These are phyloP conservation scores for Microdochium paspali DNA, from an alignment of 2,329 filamentous ascomycete species.

Conservation along the genomic window DNA sequence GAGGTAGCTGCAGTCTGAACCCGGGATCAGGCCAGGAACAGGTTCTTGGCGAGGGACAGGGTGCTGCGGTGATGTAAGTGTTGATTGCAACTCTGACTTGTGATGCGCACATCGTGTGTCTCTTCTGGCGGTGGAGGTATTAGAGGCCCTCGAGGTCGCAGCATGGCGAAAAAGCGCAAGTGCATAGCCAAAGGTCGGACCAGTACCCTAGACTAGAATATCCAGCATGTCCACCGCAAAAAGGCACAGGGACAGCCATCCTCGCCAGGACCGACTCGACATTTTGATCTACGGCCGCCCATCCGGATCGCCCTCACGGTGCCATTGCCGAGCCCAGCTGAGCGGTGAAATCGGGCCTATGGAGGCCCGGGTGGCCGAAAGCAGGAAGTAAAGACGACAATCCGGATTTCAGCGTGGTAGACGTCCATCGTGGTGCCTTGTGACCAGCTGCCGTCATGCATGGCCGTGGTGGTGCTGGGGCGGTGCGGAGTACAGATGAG, in stretches of 20 bases:
- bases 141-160: too few relatives aligned
- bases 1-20: not conserved
- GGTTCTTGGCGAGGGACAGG: not conserved
- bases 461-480: not conserved
- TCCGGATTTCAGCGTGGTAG: not conserved
- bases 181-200: too few relatives aligned
- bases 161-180: too few relatives aligned
- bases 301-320: not conserved
- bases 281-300: not conserved
- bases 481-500: not conserved
- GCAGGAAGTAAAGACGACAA: not conserved
- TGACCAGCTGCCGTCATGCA: not conserved
- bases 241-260: too few relatives aligned
- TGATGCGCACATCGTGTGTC: not conserved
- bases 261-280: not conserved
- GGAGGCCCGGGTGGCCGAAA: not conserved
- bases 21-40: not conserved
- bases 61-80: not conserved
- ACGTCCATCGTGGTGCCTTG: not conserved
- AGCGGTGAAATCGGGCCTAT: not conserved
- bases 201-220: too few relatives aligned
- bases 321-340: not conserved
- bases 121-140: too few relatives aligned
- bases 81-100: too few relatives aligned
- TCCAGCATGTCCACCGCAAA: too few relatives aligned